These are phyloP conservation scores for Candida jianshihensis DNA, from an alignment of 805 yeast species.

Conservation along the genomic window DNA sequence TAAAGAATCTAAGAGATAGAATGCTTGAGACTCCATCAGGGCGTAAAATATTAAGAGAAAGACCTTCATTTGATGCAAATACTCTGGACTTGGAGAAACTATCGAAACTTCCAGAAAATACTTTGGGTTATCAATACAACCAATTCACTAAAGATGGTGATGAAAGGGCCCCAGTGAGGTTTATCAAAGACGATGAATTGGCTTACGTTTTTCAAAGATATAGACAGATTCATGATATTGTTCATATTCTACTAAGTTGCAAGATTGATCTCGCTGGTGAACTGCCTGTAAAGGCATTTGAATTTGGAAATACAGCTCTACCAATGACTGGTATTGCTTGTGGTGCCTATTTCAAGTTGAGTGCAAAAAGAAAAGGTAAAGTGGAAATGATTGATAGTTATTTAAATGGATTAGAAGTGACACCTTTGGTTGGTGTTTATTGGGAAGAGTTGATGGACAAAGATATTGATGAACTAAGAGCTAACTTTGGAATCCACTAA, in stretches of 20 bases:
- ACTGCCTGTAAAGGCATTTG: constrained; percentile 86
- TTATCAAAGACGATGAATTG: constrained; percentile 81
- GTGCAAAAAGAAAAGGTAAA: constrained; percentile 52
- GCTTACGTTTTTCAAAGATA: constrained; percentile 92
- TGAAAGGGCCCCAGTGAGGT: constrained; percentile 81
- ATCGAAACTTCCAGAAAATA: constrained; percentile 50
- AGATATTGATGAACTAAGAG: constrained; percentile 67
- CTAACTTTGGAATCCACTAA: constrained; percentile 50
- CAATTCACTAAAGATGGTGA: constrained; percentile 91
- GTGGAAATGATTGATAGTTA: constrained; percentile 51
- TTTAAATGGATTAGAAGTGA: constrained; percentile 65
- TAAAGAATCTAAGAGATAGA: constrained; percentile 52
- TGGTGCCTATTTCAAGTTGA: constrained; percentile 80
- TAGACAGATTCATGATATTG: constrained; percentile 95
- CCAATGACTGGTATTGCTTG: constrained; percentile 92
- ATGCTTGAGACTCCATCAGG: constrained; percentile 79
- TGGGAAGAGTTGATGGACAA: constrained; percentile 81
- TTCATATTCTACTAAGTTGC: constrained; percentile 83
- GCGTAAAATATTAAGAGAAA: constrained; percentile 65
- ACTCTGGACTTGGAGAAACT: constrained; percentile 59
- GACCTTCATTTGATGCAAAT: constrained; percentile 76
- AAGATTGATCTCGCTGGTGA: constrained; percentile 97
- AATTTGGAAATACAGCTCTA: constrained; percentile 83
- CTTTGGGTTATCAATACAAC: constrained; percentile 77
- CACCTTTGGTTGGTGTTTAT: constrained; percentile 77